Percentiles rank a stretch among this genome's conserved stretches.
Evolutionary conservation across 1,139 yeast genomes (phyloP).

Genomic region (Pichia sp.): DNA sequence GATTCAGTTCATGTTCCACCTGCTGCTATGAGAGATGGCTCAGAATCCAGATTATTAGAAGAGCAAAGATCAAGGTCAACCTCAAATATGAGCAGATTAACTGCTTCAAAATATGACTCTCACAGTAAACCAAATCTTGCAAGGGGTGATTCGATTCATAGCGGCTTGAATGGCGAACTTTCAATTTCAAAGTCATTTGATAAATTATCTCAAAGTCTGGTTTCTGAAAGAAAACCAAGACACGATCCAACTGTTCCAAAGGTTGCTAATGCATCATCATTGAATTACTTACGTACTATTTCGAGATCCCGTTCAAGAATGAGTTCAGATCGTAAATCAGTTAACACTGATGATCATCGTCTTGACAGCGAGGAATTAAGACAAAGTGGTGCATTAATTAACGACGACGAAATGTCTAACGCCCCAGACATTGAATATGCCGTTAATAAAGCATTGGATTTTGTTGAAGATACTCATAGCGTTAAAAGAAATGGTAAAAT

Average conservation of each 20-base stretch:
- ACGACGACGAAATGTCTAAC: conserved; percentile 28
- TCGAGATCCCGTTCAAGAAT: conserved; percentile 56
- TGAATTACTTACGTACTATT: conserved; percentile 49
- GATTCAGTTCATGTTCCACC: conserved; percentile 33
- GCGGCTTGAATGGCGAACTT: conserved; percentile 29
- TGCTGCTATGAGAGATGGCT: conserved; percentile 35
- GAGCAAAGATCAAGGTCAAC: conserved; percentile 19
- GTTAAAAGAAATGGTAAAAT: conserved; percentile 15
- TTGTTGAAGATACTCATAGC: conserved; percentile 22
- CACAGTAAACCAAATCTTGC: conserved; percentile 51
- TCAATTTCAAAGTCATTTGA: conserved; percentile 11
- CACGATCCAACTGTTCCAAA: conserved; percentile 25
- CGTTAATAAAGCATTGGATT: conserved; percentile 30
- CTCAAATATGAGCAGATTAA: conserved; percentile 9
- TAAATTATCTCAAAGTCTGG: conserved; percentile 4
- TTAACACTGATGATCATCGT: conserved; percentile 18
- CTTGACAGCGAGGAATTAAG: conserved; percentile 26
- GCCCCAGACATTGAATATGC: conserved; percentile 31
- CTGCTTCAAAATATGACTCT: conserved; percentile 29
- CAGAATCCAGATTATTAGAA: conserved; percentile 41
- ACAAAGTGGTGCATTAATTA: conserved; percentile 34
- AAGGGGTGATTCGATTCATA: conserved; percentile 59
- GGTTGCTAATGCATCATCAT: conserved; percentile 24
- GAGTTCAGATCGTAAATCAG: conserved; percentile 25
- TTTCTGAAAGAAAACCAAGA: conserved; percentile 29